A percentile compares a stretch with the other conserved stretches of the same genome.
phyloP scores from a whole-genome alignment of 2,329 filamentous ascomycete genomes.

The Dendryphion nanum region DNA sequence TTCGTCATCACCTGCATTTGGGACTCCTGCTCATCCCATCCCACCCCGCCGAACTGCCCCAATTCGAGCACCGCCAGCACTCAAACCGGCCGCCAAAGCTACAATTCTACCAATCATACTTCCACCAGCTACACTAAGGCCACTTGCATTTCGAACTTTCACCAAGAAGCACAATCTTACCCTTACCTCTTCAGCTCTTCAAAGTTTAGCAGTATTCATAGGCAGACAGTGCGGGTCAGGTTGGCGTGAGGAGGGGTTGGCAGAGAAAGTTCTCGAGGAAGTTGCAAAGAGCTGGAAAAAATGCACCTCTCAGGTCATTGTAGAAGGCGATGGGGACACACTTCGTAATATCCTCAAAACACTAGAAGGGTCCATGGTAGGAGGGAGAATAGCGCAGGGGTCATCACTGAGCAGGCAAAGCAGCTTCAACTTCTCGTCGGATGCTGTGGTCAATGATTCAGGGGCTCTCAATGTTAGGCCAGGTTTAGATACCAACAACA shows the following conservation, averaged over 20 bases:
- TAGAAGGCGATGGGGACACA: constrained; percentile 70
- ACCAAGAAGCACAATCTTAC: constrained; percentile 98
- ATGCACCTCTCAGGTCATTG: constrained; percentile 82
- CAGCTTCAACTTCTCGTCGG: constrained; percentile 60
- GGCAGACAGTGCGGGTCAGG: constrained; percentile 90
- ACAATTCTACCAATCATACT: constrained; percentile 85
- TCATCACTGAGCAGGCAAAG: constrained; percentile 61
- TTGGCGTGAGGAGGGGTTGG: constrained; percentile 94
- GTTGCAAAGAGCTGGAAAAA: constrained; percentile 90
- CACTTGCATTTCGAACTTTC: constrained; percentile 90
- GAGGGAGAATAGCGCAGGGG: constrained; percentile 65
- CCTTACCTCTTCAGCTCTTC: constrained; percentile 80
- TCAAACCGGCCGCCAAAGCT: constrained; percentile 52
- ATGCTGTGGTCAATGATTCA: constrained; percentile 17
- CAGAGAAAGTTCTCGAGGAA: constrained; percentile 89
- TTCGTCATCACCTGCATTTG: constrained; percentile 88
- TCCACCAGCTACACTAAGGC: constrained; percentile 80
- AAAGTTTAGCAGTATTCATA: constrained; percentile 83
- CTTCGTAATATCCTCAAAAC: constrained; percentile 80
- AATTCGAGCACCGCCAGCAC: constrained; percentile 45
- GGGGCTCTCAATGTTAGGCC: constrained; percentile 22
- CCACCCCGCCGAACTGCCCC: constrained; percentile 50
- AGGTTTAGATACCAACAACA: constrained; percentile 59
- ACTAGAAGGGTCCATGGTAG: constrained; percentile 83
- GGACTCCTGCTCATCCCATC: constrained; percentile 78